A percentile compares a stretch with the other conserved stretches of the same genome.
These are phyloP conservation scores for Fusarium sp. DNA, from an alignment of 2,329 filamentous ascomycete genomes.

Conservation along the genomic window DNA sequence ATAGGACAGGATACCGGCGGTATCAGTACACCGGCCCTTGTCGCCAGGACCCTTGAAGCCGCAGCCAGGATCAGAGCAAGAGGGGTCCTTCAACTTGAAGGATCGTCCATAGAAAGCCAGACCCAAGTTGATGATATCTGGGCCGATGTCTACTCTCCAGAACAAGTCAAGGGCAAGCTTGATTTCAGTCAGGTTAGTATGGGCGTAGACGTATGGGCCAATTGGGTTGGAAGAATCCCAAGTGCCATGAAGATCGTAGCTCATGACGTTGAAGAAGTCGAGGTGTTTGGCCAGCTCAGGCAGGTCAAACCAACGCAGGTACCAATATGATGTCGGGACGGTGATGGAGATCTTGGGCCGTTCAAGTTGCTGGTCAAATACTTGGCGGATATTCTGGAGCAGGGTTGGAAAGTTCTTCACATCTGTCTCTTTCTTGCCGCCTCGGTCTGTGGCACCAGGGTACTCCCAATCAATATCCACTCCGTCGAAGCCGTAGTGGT, in stretches of 20 bases:
- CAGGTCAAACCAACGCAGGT: conserved; percentile 48
- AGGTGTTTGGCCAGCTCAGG: conserved; percentile 37
- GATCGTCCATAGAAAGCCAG: conserved; percentile 59
- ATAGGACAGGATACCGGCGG: background rate
- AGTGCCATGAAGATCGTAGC: conserved; percentile 60
- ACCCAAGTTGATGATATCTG: conserved; percentile 61
- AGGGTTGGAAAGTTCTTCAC: conserved; percentile 30
- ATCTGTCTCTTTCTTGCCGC: conserved; percentile 39
- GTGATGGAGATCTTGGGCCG: conserved; percentile 41
- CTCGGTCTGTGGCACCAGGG: conserved; percentile 45
- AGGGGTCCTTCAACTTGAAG: conserved; percentile 33
- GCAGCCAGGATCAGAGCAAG: conserved; percentile 39
- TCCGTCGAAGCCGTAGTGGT: conserved; percentile 47
- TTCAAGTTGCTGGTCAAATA: background rate
- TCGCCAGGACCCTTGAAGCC: conserved; percentile 1
- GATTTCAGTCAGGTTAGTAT: conserved; percentile 67
- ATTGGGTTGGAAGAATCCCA: conserved; percentile 57
- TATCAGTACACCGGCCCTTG: background rate
- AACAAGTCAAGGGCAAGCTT: conserved; percentile 59
- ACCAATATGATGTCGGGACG: conserved; percentile 50
- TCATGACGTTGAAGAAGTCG: conserved; percentile 61
- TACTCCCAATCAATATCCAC: conserved; percentile 52
- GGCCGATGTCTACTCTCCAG: conserved; percentile 60
- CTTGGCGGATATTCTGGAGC: background rate
- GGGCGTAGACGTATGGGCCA: conserved; percentile 53